phyloP scores from a whole-genome alignment of 495 filamentous ascomycete genomes.

The Talaromyces adpressus region DNA sequence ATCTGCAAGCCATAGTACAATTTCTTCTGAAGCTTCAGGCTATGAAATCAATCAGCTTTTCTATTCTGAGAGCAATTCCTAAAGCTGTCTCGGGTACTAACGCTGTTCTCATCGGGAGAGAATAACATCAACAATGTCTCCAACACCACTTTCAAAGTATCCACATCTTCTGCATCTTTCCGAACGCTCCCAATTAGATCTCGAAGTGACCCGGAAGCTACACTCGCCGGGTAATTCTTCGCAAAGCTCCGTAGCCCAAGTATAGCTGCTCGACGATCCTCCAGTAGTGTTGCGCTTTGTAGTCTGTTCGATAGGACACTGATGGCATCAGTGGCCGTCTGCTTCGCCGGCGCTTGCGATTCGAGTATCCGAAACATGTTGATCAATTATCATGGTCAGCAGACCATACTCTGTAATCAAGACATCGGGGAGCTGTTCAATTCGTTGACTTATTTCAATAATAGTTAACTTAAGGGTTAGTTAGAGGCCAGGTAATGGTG shows the following conservation, averaged over 20 bases:
- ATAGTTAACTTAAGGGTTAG: neutral
- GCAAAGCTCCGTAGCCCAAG: slow-evolving; percentile 91
- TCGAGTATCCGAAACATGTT: slow-evolving; percentile 83
- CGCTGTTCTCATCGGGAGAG: slow-evolving; percentile 61
- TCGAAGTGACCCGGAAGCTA: slow-evolving; percentile 85
- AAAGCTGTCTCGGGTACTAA: slow-evolving; percentile 27
- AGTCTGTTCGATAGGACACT: slow-evolving; percentile 79
- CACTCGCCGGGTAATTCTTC: slow-evolving; percentile 89
- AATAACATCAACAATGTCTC: slow-evolving; percentile 95
- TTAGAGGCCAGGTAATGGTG: slow-evolving; percentile 4
- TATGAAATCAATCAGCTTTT: slow-evolving; percentile 28
- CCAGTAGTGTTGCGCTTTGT: slow-evolving; percentile 78
- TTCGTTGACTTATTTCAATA: neutral
- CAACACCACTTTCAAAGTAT: slow-evolving; percentile 88
- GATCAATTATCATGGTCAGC: slow-evolving; percentile 41
- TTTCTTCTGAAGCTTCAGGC: slow-evolving; percentile 95
- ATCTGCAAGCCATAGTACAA: slow-evolving; percentile 93
- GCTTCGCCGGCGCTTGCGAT: slow-evolving; percentile 84
- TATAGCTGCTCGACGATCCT: slow-evolving; percentile 90
- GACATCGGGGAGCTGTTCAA: neutral
- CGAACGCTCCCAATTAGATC: slow-evolving; percentile 77
- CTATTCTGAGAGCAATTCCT: neutral
- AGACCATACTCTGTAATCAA: slow-evolving; percentile 13
- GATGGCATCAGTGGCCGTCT: slow-evolving; percentile 92
- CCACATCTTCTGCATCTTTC: slow-evolving; percentile 90